phyloP scores from a whole-genome alignment of 2,329 filamentous ascomycete genomes.

The Coleophoma eucalyptorum region DNA sequence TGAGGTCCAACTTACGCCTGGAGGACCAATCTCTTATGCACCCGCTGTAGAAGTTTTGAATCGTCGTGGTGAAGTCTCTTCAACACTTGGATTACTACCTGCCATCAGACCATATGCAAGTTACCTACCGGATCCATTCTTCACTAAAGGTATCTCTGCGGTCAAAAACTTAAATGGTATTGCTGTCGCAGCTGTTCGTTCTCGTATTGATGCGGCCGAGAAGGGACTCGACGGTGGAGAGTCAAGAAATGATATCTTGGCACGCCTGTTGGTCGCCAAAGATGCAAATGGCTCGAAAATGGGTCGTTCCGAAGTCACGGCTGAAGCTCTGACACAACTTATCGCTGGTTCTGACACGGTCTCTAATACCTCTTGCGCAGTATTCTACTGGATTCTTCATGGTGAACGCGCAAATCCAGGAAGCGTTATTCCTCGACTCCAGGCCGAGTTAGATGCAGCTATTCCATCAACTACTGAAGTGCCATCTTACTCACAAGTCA shows the following conservation, averaged over 20 bases:
- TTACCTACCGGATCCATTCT: conserved; percentile 77
- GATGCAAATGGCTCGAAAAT: conserved; percentile 74
- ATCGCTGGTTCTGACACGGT: conserved; percentile 75
- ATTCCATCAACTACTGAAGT: conserved; percentile 53
- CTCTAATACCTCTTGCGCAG: conserved; percentile 73
- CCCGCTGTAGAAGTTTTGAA: conserved; percentile 83
- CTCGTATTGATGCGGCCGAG: conserved; percentile 59
- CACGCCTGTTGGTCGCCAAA: conserved; percentile 78
- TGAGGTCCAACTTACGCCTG: conserved; percentile 60
- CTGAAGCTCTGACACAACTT: conserved; percentile 82
- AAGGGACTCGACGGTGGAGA: conserved; percentile 42
- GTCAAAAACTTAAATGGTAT: conserved; percentile 81
- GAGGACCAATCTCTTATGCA: conserved; percentile 60
- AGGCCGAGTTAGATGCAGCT: conserved; percentile 65
- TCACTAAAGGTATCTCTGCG: conserved; percentile 65
- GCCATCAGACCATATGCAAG: conserved; percentile 72
- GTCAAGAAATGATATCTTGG: conserved; percentile 72
- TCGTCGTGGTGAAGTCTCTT: conserved; percentile 80
- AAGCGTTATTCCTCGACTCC: conserved; percentile 62
- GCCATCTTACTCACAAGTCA: conserved; percentile 33
- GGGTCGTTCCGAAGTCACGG: conserved; percentile 73
- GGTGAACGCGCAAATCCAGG: conserved; percentile 47
- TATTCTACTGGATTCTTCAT: conserved; percentile 68
- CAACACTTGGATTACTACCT: conserved; percentile 70
- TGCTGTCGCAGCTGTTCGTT: conserved; percentile 74